Base-by-base conservation (phyloP, 2,329 filamentous ascomycete genomes). In the Lasiodiplodia citricola region DNA sequence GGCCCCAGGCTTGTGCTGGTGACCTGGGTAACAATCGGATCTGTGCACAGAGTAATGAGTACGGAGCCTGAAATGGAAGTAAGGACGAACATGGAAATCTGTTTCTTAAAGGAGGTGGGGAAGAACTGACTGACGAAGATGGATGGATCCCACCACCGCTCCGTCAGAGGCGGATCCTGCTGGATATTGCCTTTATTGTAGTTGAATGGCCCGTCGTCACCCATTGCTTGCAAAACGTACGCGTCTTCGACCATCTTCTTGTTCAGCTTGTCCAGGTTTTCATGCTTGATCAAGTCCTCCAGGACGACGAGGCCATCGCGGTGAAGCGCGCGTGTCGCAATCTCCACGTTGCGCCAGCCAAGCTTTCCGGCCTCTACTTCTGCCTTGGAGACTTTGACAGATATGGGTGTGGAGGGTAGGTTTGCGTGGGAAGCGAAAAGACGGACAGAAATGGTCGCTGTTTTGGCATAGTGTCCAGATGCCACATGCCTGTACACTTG, bases 121-220 rank as follows among this genome's bases (percentile, higher is more conserved):
- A 1, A 7, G 14, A 10, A 71, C 80, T 63, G 76, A 88, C 87
- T 90, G 13, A 85, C 75, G 68, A 89, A 88, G 31, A 90, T 85
- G 0, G 74, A 70, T 10, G 74, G 70, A 37, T 67, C 72, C 63
- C 77, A 78, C 71, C 70, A 76, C 54, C 85, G 76, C 0, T 78
- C 76, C 0, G 84, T 82, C 2, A 86, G 82, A 0, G 86, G 87
- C 0, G 88, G 81, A 71, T 89, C 87, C 73, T 90, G 88, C 70
- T 90, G 87, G 41, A 89, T 80, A 70, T 89, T 90, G 1, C 86
- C 87, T 58, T 83, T 83, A 73, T 90, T 89, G 74, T 90, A 90
- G 72, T 90, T 90, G 80, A 85, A 90, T 0, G 86, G 87, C 0
- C 84, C 83, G 18, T 87, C 81, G 23, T 88, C 83, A 2, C 87